These are phyloP conservation scores for Dentipellis fragilis DNA, from an alignment of 768 basidiomycete genomes.

Conservation along the genomic window DNA sequence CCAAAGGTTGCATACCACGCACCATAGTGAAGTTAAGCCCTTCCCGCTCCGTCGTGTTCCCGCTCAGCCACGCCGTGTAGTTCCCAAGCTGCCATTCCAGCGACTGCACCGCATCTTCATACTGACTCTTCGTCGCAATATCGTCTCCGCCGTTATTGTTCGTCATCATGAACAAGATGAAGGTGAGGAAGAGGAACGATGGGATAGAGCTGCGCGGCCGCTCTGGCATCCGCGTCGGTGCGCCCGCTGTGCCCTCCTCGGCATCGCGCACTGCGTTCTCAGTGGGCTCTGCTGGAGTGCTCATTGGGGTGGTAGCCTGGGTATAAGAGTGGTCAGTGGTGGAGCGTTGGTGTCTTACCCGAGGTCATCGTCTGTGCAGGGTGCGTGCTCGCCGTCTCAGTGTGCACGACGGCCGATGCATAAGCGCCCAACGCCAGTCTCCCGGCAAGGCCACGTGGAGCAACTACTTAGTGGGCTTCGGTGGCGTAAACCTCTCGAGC, in stretches of 20 bases:
- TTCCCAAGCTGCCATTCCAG: slow-evolving; percentile 57
- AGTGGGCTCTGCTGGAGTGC: not conserved
- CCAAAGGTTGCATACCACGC: slow-evolving; percentile 13
- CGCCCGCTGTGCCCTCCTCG: not conserved
- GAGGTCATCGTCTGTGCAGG: not conserved
- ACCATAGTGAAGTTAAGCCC: slow-evolving; percentile 52
- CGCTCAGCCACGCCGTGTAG: slow-evolving; percentile 68
- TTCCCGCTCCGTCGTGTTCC: slow-evolving; percentile 31
- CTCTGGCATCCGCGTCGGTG: not conserved
- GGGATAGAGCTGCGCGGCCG: slow-evolving; percentile 54
- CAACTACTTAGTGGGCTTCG: not conserved
- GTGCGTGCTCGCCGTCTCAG: too few species aligned
- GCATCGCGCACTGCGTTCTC: not conserved
- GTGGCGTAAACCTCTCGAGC: not conserved
- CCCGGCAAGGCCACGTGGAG: not conserved
- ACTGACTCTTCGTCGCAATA: slow-evolving; percentile 50
- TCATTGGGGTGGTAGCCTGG: not conserved
- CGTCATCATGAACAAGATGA: slow-evolving; percentile 72
- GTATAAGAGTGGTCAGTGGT: not conserved
- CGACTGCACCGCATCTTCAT: slow-evolving; percentile 51
- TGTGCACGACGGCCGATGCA: not conserved
- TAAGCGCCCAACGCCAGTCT: not conserved
- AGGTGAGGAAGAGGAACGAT: slow-evolving; percentile 62
- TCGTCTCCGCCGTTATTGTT: slow-evolving; percentile 59
- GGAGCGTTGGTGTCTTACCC: not conserved